Base-by-base conservation (phyloP, 2,329 filamentous ascomycete genomes). In the Xylariaceae sp. region DNA sequence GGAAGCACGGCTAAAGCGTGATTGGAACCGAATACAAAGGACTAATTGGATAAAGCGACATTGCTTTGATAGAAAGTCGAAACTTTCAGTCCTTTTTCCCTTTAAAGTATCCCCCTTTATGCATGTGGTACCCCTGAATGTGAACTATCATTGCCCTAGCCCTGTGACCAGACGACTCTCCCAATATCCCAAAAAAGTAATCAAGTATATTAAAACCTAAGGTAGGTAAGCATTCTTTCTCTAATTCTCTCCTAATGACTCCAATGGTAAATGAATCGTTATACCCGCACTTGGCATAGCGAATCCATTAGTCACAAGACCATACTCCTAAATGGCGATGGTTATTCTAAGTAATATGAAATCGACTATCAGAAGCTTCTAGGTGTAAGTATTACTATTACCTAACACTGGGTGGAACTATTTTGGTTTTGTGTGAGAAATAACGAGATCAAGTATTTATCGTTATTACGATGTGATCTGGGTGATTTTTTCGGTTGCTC, bases 1-100 rank as follows among this genome's bases (percentile, higher is more conserved):
- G 60, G 60, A 20, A 60, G 20, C 44, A 62, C 57, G 60, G 60
- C 52, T 62, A 62, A 62, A 62, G 46, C n/a, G 43, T 2, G 3
- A 37, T 12, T 14, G 6, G 3, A 12, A 37, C 32, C 6, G 32
- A 37, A 16, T 37, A 4, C 32, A 16, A 37, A 16, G 5, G 5
- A 16, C 3, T 16, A 10, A 16, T 37, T 41, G 19, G 7, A 50
- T 43, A 43, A 29, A 7, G 46, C 32, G 26, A 53, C 26, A 51
- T 19, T 23, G 2, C 18, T 52, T 45, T 40, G 37, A 54, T 52
- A 58, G 52, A 55, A 29, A 37, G 41, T 52, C 29, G 19, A 29
- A 46, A 40, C 19, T 21, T 18, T 41, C 3, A 41, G 40, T n/a
- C 40, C 51, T 51, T 21, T 43, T 40, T 9, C 47, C 49, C 40